These are phyloP conservation scores for Arachis stenosperma DNA, from an alignment of 306 rosid genomes.

Conservation along the genomic window DNA sequence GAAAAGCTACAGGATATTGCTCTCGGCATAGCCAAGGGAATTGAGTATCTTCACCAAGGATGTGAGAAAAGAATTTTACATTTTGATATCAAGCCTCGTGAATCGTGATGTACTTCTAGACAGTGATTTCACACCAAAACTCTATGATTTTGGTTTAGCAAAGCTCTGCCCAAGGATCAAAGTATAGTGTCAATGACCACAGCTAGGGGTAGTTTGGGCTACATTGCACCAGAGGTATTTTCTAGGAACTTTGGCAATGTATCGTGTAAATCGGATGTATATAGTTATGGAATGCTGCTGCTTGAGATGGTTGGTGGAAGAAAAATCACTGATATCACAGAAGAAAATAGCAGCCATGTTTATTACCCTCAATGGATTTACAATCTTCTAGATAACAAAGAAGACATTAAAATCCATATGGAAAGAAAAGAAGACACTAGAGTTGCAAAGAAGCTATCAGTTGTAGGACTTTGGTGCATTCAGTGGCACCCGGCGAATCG, in stretches of 20 bases:
- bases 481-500: slow-evolving; percentile 39
- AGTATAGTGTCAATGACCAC: slow-evolving; percentile 37
- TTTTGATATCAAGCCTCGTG: slow-evolving; percentile 39
- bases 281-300: slow-evolving; percentile 34
- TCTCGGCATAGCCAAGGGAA: slow-evolving; percentile 40
- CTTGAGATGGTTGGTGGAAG: slow-evolving; percentile 35
- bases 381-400: slow-evolving; percentile 34
- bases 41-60: slow-evolving; percentile 47
- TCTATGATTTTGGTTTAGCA: slow-evolving; percentile 37
- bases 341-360: slow-evolving; percentile 7
- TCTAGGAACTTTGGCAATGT: slow-evolving; percentile 31
- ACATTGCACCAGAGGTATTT: slow-evolving; percentile 34
- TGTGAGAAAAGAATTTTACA: slow-evolving; percentile 45
- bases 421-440: slow-evolving; percentile 29
- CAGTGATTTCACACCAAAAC: slow-evolving; percentile 20
- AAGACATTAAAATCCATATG: slow-evolving; percentile 36
- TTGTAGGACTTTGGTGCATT: slow-evolving; percentile 45
- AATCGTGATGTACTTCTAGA: slow-evolving; percentile 27
- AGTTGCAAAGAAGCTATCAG: slow-evolving; percentile 43
- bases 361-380: slow-evolving; percentile 41
- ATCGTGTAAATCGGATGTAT: slow-evolving; percentile 28
- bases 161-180: slow-evolving; percentile 33
- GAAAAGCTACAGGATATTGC: slow-evolving; percentile 36
- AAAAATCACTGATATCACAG: slow-evolving; percentile 29
- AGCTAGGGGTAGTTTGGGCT: slow-evolving; percentile 36